These are phyloP conservation scores for Xanthoceras sorbifolium DNA, from an alignment of 345 rosid genomes.

Conservation along the genomic window DNA sequence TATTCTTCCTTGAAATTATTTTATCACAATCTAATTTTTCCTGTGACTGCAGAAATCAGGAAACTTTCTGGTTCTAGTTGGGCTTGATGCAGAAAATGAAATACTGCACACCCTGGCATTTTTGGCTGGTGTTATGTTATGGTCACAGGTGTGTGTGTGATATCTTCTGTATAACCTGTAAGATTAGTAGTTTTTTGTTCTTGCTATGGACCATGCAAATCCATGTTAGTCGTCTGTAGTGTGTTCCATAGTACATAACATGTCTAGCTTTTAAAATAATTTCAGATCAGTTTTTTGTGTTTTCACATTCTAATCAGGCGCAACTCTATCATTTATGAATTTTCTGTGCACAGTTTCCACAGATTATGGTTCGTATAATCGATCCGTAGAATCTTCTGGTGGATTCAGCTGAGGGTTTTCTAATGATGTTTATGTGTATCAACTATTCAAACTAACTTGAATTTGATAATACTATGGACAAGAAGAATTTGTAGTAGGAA, in stretches of 20 bases:
- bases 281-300: background rate
- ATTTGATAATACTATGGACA: background rate
- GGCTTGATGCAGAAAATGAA: constrained; percentile 82
- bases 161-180: constrained; percentile 11
- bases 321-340: background rate
- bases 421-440: background rate
- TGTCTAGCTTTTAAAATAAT: background rate
- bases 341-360: background rate
- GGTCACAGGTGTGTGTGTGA: constrained; percentile 79
- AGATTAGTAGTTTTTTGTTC: constrained; percentile 2
- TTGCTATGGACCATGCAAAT: constrained; percentile 4
- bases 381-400: background rate
- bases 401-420: background rate
- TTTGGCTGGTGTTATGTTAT: constrained; percentile 85
- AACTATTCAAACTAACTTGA: background rate
- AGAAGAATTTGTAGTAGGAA: background rate
- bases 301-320: background rate
- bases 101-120: constrained; percentile 87
- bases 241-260: background rate
- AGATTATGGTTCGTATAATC: background rate
- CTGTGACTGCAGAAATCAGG: constrained; percentile 66
- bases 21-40: constrained; percentile 20
- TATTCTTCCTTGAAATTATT: background rate
- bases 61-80: constrained; percentile 57
- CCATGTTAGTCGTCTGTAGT: background rate